These are phyloP conservation scores for Hawksworthiomyces lignivorus DNA, from an alignment of 2,329 filamentous ascomycete species.

Conservation along the genomic window DNA sequence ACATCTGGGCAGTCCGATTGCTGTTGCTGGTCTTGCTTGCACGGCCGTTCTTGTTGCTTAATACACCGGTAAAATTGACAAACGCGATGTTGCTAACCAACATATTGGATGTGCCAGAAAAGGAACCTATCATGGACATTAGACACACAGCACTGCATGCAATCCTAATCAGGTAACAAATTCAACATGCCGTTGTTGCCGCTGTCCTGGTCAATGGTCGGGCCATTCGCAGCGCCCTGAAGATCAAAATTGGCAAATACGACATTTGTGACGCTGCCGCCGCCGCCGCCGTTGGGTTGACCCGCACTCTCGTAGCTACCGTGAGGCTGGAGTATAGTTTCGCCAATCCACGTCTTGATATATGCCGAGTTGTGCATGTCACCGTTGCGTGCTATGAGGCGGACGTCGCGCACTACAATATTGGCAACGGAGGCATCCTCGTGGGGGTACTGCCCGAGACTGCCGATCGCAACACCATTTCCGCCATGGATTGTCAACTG, in stretches of 20 bases:
- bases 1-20: conserved; percentile 32
- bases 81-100: conserved; percentile 40
- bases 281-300: conserved; percentile 42
- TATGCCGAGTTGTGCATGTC: conserved; percentile 42
- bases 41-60: conserved; percentile 20
- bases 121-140: conserved; percentile 17
- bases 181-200: conserved; percentile 39
- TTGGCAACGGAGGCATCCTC: conserved; percentile 45
- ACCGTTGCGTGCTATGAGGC: conserved; percentile 35
- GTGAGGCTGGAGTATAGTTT: conserved; percentile 31
- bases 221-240: conserved; percentile 34
- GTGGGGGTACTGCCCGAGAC: conserved; percentile 47
- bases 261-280: conserved; percentile 41
- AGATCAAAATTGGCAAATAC: conserved; percentile 43
- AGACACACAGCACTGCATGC: no score
- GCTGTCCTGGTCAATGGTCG: conserved; percentile 37
- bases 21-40: conserved; percentile 16
- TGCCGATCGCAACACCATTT: conserved; percentile 49
- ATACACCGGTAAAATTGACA: conserved; percentile 43
- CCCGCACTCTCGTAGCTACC: conserved; percentile 39
- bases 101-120: conserved; percentile 44
- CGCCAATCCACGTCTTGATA: conserved; percentile 51
- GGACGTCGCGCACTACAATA: conserved; percentile 38
- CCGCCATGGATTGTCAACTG: conserved; percentile 39
- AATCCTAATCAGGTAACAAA: no score